These are phyloP conservation scores for Cladosporium austrohemisphaericum DNA, from an alignment of 2,329 filamentous ascomycete species.

Conservation along the genomic window DNA sequence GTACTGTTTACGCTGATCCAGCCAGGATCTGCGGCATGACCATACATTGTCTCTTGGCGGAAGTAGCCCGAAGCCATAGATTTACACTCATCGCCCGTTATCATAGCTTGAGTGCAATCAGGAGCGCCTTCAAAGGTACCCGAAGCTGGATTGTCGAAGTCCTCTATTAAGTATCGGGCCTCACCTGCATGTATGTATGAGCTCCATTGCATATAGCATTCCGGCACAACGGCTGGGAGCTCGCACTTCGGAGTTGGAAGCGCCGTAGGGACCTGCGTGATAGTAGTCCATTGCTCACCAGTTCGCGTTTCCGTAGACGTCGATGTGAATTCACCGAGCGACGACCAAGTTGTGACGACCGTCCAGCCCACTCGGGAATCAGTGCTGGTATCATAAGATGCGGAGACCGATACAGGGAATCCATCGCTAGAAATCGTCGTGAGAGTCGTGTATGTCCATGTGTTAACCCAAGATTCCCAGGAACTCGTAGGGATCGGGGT, in stretches of 20 bases:
- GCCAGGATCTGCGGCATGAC: not conserved
- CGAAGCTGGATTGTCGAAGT: not conserved
- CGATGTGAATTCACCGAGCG: not conserved
- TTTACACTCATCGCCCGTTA: not conserved
- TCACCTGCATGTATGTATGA: not conserved
- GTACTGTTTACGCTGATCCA: not conserved
- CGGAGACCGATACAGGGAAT: constrained; percentile 3
- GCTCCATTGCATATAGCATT: constrained; percentile 6
- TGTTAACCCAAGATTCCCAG: not conserved
- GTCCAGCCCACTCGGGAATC: not conserved
- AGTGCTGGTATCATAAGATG: not conserved
- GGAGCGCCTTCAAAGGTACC: not conserved
- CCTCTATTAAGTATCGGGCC: not conserved
- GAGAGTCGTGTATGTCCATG: not conserved
- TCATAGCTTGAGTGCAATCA: not conserved
- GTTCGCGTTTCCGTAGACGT: not conserved
- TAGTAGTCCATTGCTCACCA: not conserved
- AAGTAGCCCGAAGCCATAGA: constrained; percentile 6
- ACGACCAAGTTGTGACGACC: not conserved
- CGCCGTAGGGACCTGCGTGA: not conserved
- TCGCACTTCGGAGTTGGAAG: not conserved
- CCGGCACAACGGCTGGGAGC: not conserved
- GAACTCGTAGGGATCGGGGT: not conserved
- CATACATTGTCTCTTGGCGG: not conserved
- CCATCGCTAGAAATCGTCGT: constrained; percentile 2